Conservation (phyloP, 805 yeast species). For the Candida broadrunensis region DNA sequence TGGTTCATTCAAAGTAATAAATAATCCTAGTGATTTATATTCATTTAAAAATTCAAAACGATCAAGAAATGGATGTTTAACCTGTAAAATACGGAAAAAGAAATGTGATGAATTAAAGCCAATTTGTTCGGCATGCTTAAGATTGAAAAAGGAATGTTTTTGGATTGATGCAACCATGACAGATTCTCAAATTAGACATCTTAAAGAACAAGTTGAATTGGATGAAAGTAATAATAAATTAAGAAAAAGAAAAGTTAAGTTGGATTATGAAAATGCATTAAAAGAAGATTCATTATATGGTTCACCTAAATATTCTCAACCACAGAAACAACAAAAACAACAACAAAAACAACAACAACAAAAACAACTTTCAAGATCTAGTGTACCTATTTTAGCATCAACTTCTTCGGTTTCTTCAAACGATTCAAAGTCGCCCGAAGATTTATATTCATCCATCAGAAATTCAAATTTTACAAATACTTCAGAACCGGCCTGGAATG, state of each 20-base stretch:
- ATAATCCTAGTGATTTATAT: slow-evolving; percentile 11
- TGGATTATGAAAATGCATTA: neutral
- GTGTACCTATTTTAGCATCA: neutral
- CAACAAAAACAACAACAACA: neutral
- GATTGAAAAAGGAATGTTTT: slow-evolving; percentile 46
- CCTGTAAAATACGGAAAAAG: slow-evolving; percentile 65
- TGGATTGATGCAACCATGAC: slow-evolving; percentile 48
- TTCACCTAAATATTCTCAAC: neutral
- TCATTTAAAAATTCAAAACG: slow-evolving; percentile 22
- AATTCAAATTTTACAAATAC: neutral
- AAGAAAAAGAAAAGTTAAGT: slow-evolving; percentile 31
- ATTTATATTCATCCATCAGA: neutral
- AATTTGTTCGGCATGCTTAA: slow-evolving; percentile 46
- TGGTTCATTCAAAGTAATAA: slow-evolving; percentile 10
- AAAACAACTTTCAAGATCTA: neutral
- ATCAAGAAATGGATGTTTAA: slow-evolving; percentile 62
- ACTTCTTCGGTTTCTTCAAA: neutral
- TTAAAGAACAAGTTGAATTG: slow-evolving; percentile 34
- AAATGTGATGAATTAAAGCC: slow-evolving; percentile 53
- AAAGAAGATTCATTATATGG: neutral
- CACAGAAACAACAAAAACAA: neutral
- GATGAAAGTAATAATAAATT: slow-evolving; percentile 42
- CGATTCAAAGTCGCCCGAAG: neutral
- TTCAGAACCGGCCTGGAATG: neutral
- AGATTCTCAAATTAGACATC: slow-evolving; percentile 28